Base-by-base conservation (phyloP, 1,284 basidiomycete species). In the Chalciporus sp. region DNA sequence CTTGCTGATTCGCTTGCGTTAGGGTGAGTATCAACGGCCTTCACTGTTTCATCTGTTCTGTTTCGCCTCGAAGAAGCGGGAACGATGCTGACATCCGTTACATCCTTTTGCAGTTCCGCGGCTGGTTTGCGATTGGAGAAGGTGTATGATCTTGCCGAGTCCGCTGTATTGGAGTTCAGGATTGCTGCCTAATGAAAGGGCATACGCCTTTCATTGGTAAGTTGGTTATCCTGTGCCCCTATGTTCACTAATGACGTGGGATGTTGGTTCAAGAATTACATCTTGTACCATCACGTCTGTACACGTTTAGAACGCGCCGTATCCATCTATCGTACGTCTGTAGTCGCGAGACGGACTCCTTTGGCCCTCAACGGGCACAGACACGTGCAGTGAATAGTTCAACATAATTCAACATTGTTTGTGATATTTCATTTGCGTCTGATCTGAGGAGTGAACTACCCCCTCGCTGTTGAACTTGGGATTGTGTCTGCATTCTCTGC, bases 81-180 rank as follows among this genome's bases (percentile, higher is more conserved):
- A 10, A 10, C 29, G 29, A 31, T 11, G 9, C 29, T 41, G 11
- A 51, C 16, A 16, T 9, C 8, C 12, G 4, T n/a, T 20, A 7
- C 29, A 8, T 16, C 5, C 8, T 27, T 42, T 42, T 23, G 0
- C 51, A 68, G 66, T 14, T 37, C 56, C 39, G 42, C 40, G 7
- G 61, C 55, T 42, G 68, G 59, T 20, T 23, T 70, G 40, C 51
- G 49, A 29, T 41, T 70, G 44, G 63, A 61, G 48, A 66, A 49
- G 46, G 56, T 59, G 33, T 66, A 67, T 33, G 66, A 67, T 49
- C 61, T 67, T 45, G 65, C 57, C 23, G 58, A 68, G 28, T 48
- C 65, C 40, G 37, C 54, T 4, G 63, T 70, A 4, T 47, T 68
- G 29, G 67, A 65, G 27, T 68, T 68, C 43, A 68, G 51, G 54